Percentiles rank a stretch among this genome's conserved stretches.
phyloP scores from a whole-genome alignment of 2,329 filamentous ascomycete species.

The Ophiostoma novo-ulmi region DNA sequence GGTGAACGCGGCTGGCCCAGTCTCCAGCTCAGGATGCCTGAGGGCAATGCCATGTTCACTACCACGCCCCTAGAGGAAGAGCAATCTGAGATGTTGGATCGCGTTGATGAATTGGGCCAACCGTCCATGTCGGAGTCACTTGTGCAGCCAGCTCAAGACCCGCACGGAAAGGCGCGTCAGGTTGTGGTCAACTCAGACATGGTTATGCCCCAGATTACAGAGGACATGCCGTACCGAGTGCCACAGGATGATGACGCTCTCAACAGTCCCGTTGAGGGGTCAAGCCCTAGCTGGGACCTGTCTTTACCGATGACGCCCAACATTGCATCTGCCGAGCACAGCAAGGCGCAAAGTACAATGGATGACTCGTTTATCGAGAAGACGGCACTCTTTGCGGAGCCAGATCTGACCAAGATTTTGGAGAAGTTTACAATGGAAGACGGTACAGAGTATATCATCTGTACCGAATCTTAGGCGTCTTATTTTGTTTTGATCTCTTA shows the following conservation, averaged over 20 bases:
- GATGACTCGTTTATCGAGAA: constrained; percentile 19
- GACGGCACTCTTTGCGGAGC: constrained; percentile 21
- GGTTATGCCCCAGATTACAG: constrained; percentile 18
- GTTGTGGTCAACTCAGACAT: constrained; percentile 22
- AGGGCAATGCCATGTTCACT: constrained; percentile 21
- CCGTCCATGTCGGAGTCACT: neutral
- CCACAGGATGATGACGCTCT: constrained; percentile 26
- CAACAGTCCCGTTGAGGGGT: constrained; percentile 24
- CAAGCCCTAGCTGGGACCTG: constrained; percentile 20
- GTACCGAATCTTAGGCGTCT: constrained; percentile 19
- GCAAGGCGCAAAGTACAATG: constrained; percentile 13
- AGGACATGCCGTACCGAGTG: constrained; percentile 27
- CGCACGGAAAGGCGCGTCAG: constrained; percentile 17
- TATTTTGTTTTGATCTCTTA: neutral
- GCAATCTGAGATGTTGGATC: constrained; percentile 13
- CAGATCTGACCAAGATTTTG: constrained; percentile 22
- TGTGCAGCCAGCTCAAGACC: neutral
- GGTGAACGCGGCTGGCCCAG: constrained; percentile 30
- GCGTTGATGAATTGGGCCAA: constrained; percentile 9
- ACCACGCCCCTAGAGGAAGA: constrained; percentile 21
- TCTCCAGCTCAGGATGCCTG: constrained; percentile 28
- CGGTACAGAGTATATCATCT: constrained; percentile 23
- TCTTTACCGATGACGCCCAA: constrained; percentile 18
- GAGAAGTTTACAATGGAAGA: constrained; percentile 26
- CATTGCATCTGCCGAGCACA: constrained; percentile 5